A percentile compares a stretch with the other conserved stretches of the same genome.
These are phyloP conservation scores for Lolium multiflorum DNA, from an alignment of 176 grass and related monocot species.

Conservation along the genomic window DNA sequence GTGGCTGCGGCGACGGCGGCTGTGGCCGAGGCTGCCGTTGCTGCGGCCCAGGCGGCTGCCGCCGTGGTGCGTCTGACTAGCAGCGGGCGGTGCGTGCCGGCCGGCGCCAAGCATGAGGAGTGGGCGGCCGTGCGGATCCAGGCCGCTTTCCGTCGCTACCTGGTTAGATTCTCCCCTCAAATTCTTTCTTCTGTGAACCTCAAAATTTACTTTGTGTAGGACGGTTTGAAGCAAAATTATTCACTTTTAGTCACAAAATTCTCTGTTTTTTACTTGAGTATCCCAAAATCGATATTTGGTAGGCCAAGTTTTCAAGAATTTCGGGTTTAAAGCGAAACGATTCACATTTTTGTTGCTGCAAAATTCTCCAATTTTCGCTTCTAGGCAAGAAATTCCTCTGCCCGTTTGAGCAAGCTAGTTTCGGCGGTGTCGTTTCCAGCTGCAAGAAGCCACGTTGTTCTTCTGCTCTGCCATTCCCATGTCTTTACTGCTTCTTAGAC, in stretches of 20 bases:
- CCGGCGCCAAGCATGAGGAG: constrained; percentile 53
- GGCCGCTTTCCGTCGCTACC: constrained; percentile 83
- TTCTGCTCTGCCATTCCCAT: constrained; percentile 18
- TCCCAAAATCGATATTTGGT: too few relatives aligned
- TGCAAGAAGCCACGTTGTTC: not conserved
- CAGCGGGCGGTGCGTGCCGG: constrained; percentile 55
- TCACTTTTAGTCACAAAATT: not conserved
- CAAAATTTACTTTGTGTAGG: not conserved
- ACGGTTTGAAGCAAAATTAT: not conserved
- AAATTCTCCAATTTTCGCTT: not conserved
- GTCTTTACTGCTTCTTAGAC: constrained; percentile 35
- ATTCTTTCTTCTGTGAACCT: not conserved
- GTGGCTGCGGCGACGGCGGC: constrained; percentile 87
- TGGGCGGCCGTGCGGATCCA: constrained; percentile 84
- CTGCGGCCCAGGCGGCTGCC: constrained; percentile 79
- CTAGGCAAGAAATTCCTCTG: not conserved
- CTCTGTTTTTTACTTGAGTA: not conserved
- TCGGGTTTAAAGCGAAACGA: not conserved
- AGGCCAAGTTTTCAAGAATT: not conserved
- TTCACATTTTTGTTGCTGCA: not conserved
- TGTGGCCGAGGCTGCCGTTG: constrained; percentile 84
- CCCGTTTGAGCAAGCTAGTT: not conserved
- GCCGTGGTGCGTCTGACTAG: constrained; percentile 83
- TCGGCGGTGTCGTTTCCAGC: constrained; percentile 4
- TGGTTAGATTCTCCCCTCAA: constrained; percentile 55